phyloP scores from a whole-genome alignment of 139 green algal species.

The Nannochloris sp. region DNA sequence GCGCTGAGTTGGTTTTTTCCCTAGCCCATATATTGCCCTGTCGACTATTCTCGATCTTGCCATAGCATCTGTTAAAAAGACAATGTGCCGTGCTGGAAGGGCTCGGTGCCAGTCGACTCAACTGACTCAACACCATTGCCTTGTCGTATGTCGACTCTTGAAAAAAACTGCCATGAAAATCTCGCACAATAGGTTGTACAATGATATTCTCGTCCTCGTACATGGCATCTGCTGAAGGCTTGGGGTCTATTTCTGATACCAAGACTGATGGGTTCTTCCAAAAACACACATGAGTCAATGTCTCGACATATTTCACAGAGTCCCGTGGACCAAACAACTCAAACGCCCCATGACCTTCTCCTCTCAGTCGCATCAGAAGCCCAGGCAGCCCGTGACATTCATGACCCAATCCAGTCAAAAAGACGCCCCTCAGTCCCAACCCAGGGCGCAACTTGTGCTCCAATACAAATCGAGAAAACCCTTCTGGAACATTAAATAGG shows the following conservation, averaged over 20 bases:
- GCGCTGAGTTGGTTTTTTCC: too few species aligned
- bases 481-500: slow-evolving; percentile 59
- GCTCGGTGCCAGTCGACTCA: neutral
- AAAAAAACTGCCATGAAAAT: slow-evolving; percentile 16
- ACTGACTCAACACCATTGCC: too few species aligned
- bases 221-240: neutral
- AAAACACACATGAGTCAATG: slow-evolving; percentile 38
- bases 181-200: slow-evolving; percentile 23
- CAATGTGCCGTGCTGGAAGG: neutral
- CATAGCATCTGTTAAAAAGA: neutral
- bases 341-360: slow-evolving; percentile 50
- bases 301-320: slow-evolving; percentile 18
- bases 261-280: slow-evolving; percentile 46
- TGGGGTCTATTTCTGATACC: slow-evolving; percentile 20
- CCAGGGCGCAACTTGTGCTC: slow-evolving; percentile 56
- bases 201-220: slow-evolving; percentile 42
- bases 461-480: slow-evolving; percentile 51
- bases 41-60: neutral
- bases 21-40: too few species aligned
- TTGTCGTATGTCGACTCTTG: slow-evolving; percentile 1
- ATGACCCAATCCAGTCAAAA: neutral
- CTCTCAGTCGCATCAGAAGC: slow-evolving; percentile 56
- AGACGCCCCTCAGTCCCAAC: slow-evolving; percentile 25
- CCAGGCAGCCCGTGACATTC: slow-evolving; percentile 4
- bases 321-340: slow-evolving; percentile 39